Percentiles rank a stretch among this genome's conserved stretches.
These are phyloP conservation scores for Sporothrix inflata DNA, from an alignment of 2,329 filamentous ascomycete genomes.

Conservation along the genomic window DNA sequence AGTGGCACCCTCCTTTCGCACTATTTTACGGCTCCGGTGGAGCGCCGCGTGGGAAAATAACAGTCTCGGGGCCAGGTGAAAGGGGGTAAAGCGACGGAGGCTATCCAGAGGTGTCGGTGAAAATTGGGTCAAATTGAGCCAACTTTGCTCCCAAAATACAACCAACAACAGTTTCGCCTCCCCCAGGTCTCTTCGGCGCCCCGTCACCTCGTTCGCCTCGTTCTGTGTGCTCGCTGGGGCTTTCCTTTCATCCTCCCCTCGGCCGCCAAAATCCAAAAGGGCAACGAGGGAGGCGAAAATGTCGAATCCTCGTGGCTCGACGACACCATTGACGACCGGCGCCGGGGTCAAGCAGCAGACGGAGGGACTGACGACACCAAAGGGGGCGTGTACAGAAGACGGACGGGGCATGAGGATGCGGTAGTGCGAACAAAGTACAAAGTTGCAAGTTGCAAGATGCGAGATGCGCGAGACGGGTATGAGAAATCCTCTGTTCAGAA, in stretches of 20 bases:
- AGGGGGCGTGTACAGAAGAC: neutral
- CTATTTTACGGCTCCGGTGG: neutral
- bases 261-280: no score
- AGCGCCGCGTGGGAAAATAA: slow-evolving; percentile 11
- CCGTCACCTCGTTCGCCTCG: no score
- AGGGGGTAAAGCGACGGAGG: neutral
- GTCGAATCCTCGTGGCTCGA: neutral
- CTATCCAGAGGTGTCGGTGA: neutral
- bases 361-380: neutral
- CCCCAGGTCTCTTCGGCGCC: neutral
- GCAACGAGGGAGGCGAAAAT: no score
- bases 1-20: slow-evolving; percentile 10
- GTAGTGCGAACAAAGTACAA: neutral
- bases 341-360: neutral
- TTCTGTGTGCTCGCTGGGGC: no score
- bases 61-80: neutral
- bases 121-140: neutral
- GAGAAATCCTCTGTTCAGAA: neutral
- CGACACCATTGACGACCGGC: neutral
- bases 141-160: no score
- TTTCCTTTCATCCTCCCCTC: no score
- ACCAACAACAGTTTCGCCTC: neutral
- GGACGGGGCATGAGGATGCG: neutral
- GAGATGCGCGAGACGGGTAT: neutral
- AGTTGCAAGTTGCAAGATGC: neutral